Evolutionary conservation across 1,284 basidiomycete genomes (phyloP).

Genomic region (Sanghuangporus sanghuang): DNA sequence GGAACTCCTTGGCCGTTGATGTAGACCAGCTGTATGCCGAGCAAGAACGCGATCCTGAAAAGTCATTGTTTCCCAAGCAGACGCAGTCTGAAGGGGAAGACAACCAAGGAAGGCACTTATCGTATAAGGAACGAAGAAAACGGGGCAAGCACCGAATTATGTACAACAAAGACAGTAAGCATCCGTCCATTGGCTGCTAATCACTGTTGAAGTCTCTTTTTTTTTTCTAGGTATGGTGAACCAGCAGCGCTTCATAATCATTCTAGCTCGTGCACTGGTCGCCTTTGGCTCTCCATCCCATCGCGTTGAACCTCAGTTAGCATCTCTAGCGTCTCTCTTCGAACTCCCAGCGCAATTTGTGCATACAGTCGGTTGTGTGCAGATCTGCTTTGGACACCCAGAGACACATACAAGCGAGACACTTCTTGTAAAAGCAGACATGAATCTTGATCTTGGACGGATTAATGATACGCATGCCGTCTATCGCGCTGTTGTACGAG

Average conservation of each 20-base stretch:
- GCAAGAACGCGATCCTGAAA: neutral
- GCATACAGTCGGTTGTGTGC: slow-evolving; percentile 76
- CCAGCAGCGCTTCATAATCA: slow-evolving; percentile 59
- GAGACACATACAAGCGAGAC: slow-evolving; percentile 76
- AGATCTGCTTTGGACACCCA: slow-evolving; percentile 77
- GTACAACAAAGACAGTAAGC: slow-evolving; percentile 15
- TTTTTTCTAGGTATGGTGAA: slow-evolving; percentile 46
- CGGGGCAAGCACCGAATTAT: slow-evolving; percentile 8
- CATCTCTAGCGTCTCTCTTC: slow-evolving; percentile 74
- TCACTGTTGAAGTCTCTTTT: neutral
- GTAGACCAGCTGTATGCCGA: slow-evolving; percentile 6
- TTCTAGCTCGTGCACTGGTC: slow-evolving; percentile 61
- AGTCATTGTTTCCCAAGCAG: slow-evolving; percentile 1
- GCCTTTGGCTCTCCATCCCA: slow-evolving; percentile 68
- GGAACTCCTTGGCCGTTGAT: neutral
- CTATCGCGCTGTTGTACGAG: slow-evolving; percentile 78
- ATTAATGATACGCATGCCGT: slow-evolving; percentile 73
- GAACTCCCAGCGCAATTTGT: slow-evolving; percentile 81
- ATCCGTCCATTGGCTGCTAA: neutral
- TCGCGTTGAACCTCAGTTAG: slow-evolving; percentile 63
- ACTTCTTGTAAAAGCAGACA: slow-evolving; percentile 72
- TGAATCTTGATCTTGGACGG: slow-evolving; percentile 70
- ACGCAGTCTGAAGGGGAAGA: neutral
- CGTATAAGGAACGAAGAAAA: slow-evolving; percentile 12
- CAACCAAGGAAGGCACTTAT: neutral